Evolutionary conservation across 306 rosid genomes (phyloP).

Genomic region (Neltuma alba): DNA sequence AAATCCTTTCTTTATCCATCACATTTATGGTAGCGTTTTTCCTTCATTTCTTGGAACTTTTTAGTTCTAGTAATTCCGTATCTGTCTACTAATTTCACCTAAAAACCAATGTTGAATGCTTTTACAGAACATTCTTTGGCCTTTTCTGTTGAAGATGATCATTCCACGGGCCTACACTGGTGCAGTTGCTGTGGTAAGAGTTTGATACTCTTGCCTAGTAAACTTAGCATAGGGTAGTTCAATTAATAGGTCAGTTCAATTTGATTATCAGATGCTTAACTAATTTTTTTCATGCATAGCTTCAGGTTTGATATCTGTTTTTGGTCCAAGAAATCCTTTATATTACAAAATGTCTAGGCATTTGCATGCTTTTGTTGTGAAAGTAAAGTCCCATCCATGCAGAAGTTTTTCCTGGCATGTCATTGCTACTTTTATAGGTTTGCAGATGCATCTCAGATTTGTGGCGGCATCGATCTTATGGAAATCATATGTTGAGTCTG

Average conservation of each 20-base stretch:
- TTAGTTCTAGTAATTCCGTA: constrained; percentile 21
- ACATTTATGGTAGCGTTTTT: constrained; percentile 22
- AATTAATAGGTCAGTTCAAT: constrained; percentile 16
- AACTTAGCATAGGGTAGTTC: constrained; percentile 16
- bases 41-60: constrained; percentile 22
- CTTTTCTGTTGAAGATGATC: constrained; percentile 92
- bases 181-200: constrained; percentile 80
- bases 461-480: constrained; percentile 75
- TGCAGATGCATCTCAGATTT: constrained; percentile 95
- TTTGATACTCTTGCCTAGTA: constrained; percentile 11
- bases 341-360: not conserved
- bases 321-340: not conserved
- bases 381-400: constrained; percentile 6
- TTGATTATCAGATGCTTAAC: constrained; percentile 16
- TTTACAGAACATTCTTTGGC: constrained; percentile 93
- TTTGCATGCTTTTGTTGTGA: not conserved
- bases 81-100: constrained; percentile 10
- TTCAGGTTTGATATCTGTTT: not conserved
- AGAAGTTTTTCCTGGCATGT: constrained; percentile 28
- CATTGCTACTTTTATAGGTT: constrained; percentile 61
- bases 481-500: constrained; percentile 68
- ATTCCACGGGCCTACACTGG: constrained; percentile 77
- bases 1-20: constrained; percentile 20
- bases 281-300: constrained; percentile 17
- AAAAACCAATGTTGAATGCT: constrained; percentile 15